Percentiles rank a stretch among this genome's conserved stretches.
phyloP scores from a whole-genome alignment of 2,329 filamentous ascomycete species.

The Aureobasidium sp. region DNA sequence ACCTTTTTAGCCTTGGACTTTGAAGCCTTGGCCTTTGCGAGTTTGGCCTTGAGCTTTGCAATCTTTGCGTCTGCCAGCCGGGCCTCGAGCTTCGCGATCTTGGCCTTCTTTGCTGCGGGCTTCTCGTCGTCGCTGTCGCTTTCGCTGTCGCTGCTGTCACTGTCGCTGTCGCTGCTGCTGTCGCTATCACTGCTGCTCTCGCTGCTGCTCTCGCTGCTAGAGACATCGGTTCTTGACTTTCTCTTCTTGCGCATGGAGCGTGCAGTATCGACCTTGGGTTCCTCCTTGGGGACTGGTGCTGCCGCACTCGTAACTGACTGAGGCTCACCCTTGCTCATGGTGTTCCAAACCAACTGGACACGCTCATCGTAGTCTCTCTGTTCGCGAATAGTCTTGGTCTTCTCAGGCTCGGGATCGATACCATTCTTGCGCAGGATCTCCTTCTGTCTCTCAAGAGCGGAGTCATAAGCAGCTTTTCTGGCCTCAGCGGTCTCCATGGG shows the following conservation, averaged over 20 bases:
- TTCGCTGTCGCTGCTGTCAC: constrained; percentile 15
- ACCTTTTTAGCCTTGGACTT: neutral
- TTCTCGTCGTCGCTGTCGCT: constrained; percentile 13
- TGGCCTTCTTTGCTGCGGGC: neutral
- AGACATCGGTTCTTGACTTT: constrained; percentile 29
- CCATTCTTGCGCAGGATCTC: constrained; percentile 24
- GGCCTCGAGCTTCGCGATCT: constrained; percentile 3
- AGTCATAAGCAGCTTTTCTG: constrained; percentile 31
- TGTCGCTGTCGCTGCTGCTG: neutral
- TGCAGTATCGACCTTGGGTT: constrained; percentile 1
- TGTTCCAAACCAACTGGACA: constrained; percentile 22
- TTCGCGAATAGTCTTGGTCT: constrained; percentile 28
- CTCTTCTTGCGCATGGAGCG: constrained; percentile 22
- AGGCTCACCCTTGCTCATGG: constrained; percentile 19
- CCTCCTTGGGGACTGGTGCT: neutral
- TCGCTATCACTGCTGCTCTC: neutral
- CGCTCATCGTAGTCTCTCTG: constrained; percentile 30
- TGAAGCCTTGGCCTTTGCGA: neutral
- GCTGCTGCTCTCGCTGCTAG: constrained; percentile 17
- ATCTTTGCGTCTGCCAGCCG: neutral
- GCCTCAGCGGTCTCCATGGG: constrained; percentile 30
- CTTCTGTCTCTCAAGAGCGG: constrained; percentile 31
- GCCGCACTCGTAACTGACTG: neutral
- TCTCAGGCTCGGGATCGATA: constrained; percentile 22
- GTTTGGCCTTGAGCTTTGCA: constrained; percentile 6